Evolutionary conservation across 257 asterid species (phyloP), one percentile per base, ranked within the genome.

Genomic region (Lycium ferocissimum): DNA sequence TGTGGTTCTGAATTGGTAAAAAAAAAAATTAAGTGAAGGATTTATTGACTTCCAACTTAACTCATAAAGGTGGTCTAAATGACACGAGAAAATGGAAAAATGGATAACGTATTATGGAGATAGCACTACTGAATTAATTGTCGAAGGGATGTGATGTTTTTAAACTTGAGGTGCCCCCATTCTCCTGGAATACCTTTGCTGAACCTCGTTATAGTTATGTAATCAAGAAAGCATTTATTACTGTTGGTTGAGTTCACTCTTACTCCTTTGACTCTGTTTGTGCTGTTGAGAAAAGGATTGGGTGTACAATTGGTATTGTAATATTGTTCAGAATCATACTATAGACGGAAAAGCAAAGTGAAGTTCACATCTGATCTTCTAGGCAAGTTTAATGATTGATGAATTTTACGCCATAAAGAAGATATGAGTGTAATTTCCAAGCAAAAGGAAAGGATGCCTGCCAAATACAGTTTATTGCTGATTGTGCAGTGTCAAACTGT

Each of bases 131-230:
- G 43, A 51, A 51, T 76, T 26, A 22, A 3, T 76, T 76, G 20
- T 51, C 63, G 3, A 45, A 49, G 63, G 63, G 63, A 13, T 76
- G 47, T 76, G 9, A 22, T 51, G 59, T 53, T 76, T 49, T 22
- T 76, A 5, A 76, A 76, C 81, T 76, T 51, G 81, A 76, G 82
- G 22, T 51, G 45, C 63, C 53, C 63, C 80, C 63, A 49, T 20
- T 75, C 26, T 51, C 26, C 26, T 20, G 43, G 49, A 75, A 75
- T 49, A 20, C 20, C n/a, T 49, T 70, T 70, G 9, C 26, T 12
- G 13, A 49, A 22, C 61, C 20, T 47, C 7, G 7, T 75, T 57
- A 75, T 73, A 73, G 40, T 49, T 49, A 20, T 26, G 45, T 76
- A 76, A 76, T 26, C 65, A 51, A 33, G 82, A 49, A 20, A 26